Conservation (phyloP, 2,329 filamentous ascomycete species). For the Sporothrix brasiliensis region DNA sequence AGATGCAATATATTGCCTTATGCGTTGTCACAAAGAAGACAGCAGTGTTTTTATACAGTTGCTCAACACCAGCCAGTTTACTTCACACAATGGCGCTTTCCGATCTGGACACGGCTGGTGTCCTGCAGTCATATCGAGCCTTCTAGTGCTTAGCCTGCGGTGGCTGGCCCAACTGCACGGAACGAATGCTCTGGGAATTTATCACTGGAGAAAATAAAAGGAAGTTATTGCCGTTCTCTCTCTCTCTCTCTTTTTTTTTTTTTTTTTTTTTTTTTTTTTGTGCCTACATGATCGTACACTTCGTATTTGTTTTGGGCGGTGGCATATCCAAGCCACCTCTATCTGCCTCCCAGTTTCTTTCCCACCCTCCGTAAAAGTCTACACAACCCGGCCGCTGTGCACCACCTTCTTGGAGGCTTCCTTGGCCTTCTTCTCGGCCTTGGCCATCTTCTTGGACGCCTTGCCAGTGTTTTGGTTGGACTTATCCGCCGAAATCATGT, state of each 20-base stretch:
- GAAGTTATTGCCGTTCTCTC: background rate
- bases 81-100: background rate
- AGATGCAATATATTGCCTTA: background rate
- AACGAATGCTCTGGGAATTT: background rate
- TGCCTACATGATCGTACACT: slow-evolving; percentile 16
- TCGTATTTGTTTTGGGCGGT: slow-evolving; percentile 1
- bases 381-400: background rate
- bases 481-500: slow-evolving; percentile 33
- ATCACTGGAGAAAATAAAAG: background rate
- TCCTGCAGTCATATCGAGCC: too few species aligned
- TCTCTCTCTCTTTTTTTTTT: background rate
- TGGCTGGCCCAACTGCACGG: background rate
- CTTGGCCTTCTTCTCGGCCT: slow-evolving; percentile 3
- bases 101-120: background rate
- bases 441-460: background rate
- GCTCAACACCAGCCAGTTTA: background rate
- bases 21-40: background rate
- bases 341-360: background rate
- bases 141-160: background rate
- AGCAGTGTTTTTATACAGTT: background rate
- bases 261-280: background rate
- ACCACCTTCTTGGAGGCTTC: background rate
- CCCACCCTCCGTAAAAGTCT: background rate
- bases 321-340: slow-evolving; percentile 16
- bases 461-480: slow-evolving; percentile 13